Conservation (phyloP, 805 yeast species). For the Yarrowia porcina region DNA sequence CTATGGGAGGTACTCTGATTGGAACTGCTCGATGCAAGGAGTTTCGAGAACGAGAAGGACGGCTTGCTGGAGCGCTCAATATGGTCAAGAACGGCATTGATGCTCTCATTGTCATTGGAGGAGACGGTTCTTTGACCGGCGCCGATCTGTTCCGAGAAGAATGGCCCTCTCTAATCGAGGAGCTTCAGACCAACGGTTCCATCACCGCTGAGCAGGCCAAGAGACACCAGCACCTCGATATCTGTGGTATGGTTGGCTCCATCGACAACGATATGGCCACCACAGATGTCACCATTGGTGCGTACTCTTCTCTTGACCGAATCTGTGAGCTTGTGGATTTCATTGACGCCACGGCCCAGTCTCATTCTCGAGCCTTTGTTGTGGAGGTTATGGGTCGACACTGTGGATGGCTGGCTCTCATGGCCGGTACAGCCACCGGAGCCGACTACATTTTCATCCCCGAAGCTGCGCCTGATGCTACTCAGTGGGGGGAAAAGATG, state of each 20-base stretch:
- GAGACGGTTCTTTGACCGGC: constrained; percentile 97
- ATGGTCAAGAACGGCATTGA: constrained; percentile 86
- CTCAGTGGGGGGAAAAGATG: constrained; percentile 79
- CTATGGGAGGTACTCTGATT: constrained; percentile 91
- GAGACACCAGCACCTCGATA: constrained; percentile 69
- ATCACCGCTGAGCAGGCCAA: constrained; percentile 58
- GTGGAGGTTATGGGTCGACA: constrained; percentile 99
- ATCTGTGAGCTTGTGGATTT: constrained; percentile 93
- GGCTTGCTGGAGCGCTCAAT: constrained; percentile 78
- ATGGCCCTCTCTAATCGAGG: constrained; percentile 86
- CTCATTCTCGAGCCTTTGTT: constrained; percentile 96
- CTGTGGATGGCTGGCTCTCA: constrained; percentile 97
- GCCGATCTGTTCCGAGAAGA: constrained; percentile 92
- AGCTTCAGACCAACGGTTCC: constrained; percentile 55
- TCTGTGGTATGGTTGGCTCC: constrained; percentile 93
- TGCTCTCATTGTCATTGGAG: constrained; percentile 94
- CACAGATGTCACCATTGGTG: constrained; percentile 96
- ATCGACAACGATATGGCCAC: constrained; percentile 98
- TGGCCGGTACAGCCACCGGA: constrained; percentile 96
- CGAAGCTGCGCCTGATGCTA: constrained; percentile 78
- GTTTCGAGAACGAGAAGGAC: constrained; percentile 81
- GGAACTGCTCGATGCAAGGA: constrained; percentile 94
- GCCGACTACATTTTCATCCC: constrained; percentile 95
- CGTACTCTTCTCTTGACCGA: constrained; percentile 87
- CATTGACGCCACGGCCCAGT: constrained; percentile 95